These are phyloP conservation scores for Penicillium sp. DNA, from an alignment of 2,329 filamentous ascomycete species.

Conservation along the genomic window DNA sequence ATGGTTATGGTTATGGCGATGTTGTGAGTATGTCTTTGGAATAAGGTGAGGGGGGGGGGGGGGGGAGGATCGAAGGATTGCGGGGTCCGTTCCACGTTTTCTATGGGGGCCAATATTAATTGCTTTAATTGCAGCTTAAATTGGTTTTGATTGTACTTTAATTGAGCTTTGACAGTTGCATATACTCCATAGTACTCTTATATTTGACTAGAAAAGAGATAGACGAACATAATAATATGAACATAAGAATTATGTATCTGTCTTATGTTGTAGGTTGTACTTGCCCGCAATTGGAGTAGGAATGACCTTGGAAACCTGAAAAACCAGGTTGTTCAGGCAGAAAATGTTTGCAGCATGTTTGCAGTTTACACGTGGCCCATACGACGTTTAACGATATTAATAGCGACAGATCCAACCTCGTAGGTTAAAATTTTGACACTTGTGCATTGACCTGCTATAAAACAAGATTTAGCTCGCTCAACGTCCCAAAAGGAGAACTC, in stretches of 20 bases:
- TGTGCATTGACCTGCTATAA: not conserved
- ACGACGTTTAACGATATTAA: not conserved
- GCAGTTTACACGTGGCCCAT: not conserved
- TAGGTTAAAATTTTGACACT: not conserved
- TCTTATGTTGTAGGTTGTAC: not conserved
- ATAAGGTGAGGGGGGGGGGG: not conserved
- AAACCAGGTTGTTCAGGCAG: not conserved
- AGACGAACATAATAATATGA: no score
- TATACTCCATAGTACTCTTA: not conserved
- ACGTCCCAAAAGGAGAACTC: not conserved
- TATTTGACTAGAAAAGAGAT: not conserved
- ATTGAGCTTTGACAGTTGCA: not conserved
- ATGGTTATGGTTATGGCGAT: not conserved
- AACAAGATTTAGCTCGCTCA: not conserved
- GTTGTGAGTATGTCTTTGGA: not conserved
- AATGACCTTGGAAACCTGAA: not conserved
- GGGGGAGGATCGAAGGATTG: not conserved
- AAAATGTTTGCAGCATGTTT: not conserved
- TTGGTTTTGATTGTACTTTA: no score
- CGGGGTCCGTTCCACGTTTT: constrained; percentile 1
- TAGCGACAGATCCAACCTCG: not conserved
- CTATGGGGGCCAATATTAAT: not conserved
- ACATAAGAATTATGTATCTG: not conserved
- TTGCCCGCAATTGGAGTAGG: not conserved
- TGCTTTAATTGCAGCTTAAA: no score